Evolutionary conservation across 1,284 basidiomycete genomes (phyloP), one percentile per base, ranked within the genome.

Genomic region (Hypsizygus ulmarius): DNA sequence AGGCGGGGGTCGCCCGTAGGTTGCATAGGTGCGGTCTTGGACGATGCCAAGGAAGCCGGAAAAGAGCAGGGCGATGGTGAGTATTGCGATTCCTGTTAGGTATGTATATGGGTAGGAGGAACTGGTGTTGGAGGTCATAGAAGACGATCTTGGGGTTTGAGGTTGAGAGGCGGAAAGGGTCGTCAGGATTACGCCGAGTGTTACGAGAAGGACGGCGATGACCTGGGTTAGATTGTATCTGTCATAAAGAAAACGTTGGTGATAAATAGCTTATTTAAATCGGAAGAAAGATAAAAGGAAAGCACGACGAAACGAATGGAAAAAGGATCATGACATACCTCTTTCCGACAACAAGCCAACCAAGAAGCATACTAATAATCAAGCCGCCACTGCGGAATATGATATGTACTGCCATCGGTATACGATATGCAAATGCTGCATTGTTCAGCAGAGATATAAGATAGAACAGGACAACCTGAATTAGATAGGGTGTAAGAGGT

Each of bases 361-460:
- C 91, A 48, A 93, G 71, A 7, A 87, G 35, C 79, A 93, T 83
- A 59, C 85, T 90, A 39, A 91, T 69, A n/a, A 88, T 77, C 59
- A 92, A 68, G n/a, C 93, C 94, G 1, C 90, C 93, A 57, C 90
- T 93, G 30, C 94, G 77, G 62, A 97, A 97, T 49, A 97, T 90
- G 64, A 97, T 97, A 65, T 97, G 94, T 1, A 97, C 87, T 0
- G 90, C 72, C 81, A 97, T 91, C 11, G 94, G 93, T 49, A 97
- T 88, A 50, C 79, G 68, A 59, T 82, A 93, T 3, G 82, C 89
- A 63, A 97, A 97, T 0, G 93, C 94, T 18, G 81, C 82, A 67
- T 97, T 97, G 69, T 97, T 97, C 59, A 97, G 72, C 47, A 86
- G 63, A n/a, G 88, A 93, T 47, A 93, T 79, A 5, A 77, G 65